Conservation (phyloP, 129 eudicot species). For the Silybum marianum region DNA sequence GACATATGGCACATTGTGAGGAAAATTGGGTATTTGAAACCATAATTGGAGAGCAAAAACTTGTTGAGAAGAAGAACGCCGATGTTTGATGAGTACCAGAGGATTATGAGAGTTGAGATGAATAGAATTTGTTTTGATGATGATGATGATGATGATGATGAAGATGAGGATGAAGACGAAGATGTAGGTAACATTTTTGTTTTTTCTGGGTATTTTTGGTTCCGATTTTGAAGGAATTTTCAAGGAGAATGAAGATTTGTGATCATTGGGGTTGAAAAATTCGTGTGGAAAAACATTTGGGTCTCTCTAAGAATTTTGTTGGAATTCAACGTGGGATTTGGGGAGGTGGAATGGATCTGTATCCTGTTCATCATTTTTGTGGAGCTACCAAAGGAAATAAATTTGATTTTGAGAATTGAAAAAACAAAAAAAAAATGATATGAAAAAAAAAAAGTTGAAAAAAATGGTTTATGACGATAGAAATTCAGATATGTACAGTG, state of each 20-base stretch:
- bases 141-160: constrained; percentile 17
- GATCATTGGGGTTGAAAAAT: neutral
- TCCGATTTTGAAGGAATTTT: neutral
- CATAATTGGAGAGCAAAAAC: constrained; percentile 66
- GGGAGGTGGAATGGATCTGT: too few relatives aligned
- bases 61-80: constrained; percentile 79
- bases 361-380: neutral
- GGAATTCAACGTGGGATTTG: neutral
- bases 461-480: too few relatives aligned
- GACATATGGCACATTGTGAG: constrained; percentile 85
- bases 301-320: neutral
- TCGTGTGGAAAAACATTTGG: neutral
- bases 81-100: constrained; percentile 74
- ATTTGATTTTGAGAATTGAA: neutral
- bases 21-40: constrained; percentile 69
- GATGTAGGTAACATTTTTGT: neutral
- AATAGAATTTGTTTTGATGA: constrained; percentile 46
- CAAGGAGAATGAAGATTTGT: neutral
- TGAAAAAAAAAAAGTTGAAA: too few relatives aligned
- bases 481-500: too few relatives aligned
- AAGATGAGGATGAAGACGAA: neutral
- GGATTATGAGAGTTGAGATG: constrained; percentile 47
- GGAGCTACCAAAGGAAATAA: neutral
- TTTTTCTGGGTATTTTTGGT: neutral
- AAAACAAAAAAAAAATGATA: too few relatives aligned